These are phyloP conservation scores for Solanum ossicruentum DNA, from an alignment of 257 asterid genomes.

Conservation along the genomic window DNA sequence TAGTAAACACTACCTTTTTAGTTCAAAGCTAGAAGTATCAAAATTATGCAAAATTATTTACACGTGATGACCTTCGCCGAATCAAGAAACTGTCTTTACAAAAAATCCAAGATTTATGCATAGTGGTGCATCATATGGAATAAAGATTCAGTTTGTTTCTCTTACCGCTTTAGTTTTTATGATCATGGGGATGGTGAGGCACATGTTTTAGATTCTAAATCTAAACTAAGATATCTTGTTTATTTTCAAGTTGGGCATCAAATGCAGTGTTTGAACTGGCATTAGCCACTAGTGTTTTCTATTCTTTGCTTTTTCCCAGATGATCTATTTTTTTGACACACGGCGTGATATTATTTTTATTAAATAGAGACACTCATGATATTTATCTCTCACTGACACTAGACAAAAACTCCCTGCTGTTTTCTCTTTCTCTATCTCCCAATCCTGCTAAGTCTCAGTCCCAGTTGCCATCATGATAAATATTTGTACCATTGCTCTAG, in stretches of 20 bases:
- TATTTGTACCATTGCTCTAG: neutral
- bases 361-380: neutral
- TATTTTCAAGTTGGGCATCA: neutral
- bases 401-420: neutral
- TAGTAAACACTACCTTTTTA: neutral
- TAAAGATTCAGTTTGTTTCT: neutral
- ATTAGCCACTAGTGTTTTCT: neutral
- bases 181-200: neutral
- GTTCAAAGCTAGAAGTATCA: neutral
- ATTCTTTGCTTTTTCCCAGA: neutral
- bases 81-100: neutral
- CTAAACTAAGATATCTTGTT: neutral
- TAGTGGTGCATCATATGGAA: neutral
- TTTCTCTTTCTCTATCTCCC: neutral
- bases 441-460: neutral
- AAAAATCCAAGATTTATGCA: neutral
- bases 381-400: neutral
- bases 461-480: neutral
- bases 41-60: neutral
- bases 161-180: neutral
- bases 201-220: neutral
- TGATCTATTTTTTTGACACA: neutral
- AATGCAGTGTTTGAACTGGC: neutral
- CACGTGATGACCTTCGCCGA: neutral
- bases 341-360: neutral